Evolutionary conservation across 192 early-diverging fungal species (phyloP).

Genomic region (Coemansia sp.): DNA sequence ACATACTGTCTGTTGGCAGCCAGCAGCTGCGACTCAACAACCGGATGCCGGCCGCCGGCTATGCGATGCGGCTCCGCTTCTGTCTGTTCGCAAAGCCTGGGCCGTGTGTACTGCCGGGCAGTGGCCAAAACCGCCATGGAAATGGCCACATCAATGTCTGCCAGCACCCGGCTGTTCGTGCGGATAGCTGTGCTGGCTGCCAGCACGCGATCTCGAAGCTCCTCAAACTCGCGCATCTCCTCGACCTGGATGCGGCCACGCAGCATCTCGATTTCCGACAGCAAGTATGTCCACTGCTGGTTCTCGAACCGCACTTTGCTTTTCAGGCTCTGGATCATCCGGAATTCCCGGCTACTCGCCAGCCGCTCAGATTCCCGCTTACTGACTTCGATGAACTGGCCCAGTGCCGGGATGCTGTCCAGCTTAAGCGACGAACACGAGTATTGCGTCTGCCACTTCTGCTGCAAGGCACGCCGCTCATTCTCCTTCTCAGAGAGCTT

Average conservation of each 20-base stretch:
- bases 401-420: conserved; percentile 37
- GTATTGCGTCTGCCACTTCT: conserved; percentile 34
- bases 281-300: conserved; percentile 59
- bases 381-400: conserved; percentile 59
- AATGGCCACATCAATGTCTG: conserved; percentile 66
- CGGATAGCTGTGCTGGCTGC: conserved; percentile 58
- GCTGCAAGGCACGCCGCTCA: conserved; percentile 44
- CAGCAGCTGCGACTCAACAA: conserved; percentile 58
- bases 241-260: conserved; percentile 47
- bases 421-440: conserved; percentile 41
- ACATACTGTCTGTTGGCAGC: conserved; percentile 53
- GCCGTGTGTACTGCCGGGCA: conserved; percentile 58
- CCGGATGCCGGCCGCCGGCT: conserved; percentile 58
- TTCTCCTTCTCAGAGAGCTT: conserved; percentile 45
- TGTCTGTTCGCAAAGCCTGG: conserved; percentile 22
- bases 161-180: conserved; percentile 60
- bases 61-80: conserved; percentile 15
- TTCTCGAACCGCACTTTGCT: conserved; percentile 58
- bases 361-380: conserved; percentile 50
- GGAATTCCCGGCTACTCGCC: conserved; percentile 20
- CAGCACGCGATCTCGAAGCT: conserved; percentile 47
- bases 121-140: conserved; percentile 60
- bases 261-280: conserved; percentile 55
- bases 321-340: conserved; percentile 54
- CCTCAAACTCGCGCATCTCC: conserved; percentile 58